Evolutionary conservation across 495 filamentous ascomycete genomes (phyloP), one percentile per base, ranked within the genome.

Genomic region (Elaphomyces granulatus): DNA sequence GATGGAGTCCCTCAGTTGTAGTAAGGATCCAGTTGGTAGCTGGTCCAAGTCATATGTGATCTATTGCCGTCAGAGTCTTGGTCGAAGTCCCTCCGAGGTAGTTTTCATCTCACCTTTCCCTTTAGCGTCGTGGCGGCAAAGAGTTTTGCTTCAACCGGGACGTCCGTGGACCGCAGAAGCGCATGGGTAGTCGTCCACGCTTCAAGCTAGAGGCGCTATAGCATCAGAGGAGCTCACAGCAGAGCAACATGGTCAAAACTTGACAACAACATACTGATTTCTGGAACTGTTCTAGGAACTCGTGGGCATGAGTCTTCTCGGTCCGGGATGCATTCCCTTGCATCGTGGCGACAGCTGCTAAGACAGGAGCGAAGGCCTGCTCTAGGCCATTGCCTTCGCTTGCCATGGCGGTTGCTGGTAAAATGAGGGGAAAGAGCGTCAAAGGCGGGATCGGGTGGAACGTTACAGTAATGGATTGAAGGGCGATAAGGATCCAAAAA

Each of bases 51-150:
- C 83, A 51, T 83, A 88, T 34, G 79, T 75, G 41, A 88, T 85
- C 83, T 87, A 55, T 14, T 21, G 35, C 28, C 26, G 47, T 68
- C 40, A 71, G 56, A 41, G 45, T 33, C 40, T 32, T 20, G 20
- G 43, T 14, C 43, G 41, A 42, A 44, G 9, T 48, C 10, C 33
- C 36, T 21, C 15, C 23, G 26, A 19, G 36, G 23, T 12, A 41
- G 16, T 16, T 36, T 45, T 44, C 47, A 40, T 47, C 68, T 51
- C 68, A 95, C 90, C 78, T 99, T 99, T 61, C 90, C 92, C 66
- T 92, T 94, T 53, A 99, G 64, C 33, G 90, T 96, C 20, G 86
- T 94, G 38, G 92, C 90, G 4, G 92, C 90, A 59, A 99, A 99
- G 43, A 96, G 66, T 61, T 88, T 92, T 17, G 81, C 82, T 54